Base-by-base conservation (phyloP, 169 alveolate genomes). In the Blepharisma undulans region DNA sequence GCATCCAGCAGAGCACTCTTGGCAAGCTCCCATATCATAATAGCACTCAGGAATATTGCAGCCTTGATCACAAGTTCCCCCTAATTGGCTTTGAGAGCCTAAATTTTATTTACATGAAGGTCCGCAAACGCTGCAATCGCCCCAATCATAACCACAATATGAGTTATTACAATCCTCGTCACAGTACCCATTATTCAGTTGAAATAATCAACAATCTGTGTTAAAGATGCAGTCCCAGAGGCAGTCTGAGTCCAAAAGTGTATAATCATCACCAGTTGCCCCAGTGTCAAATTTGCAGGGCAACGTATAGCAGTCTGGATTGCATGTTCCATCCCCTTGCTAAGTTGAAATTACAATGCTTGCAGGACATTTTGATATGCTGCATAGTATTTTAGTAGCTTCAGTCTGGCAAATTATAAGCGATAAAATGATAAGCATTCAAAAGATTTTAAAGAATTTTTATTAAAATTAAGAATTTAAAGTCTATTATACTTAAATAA, bases 11-110 rank as follows among this genome's bases (percentile, higher is more conserved):
- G 80, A 25, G 80, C 80, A 74, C 16, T 74, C 36, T 74, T 74
- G 12, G 60, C 89, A 84, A 60, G 34, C 89, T 22, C 77, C 77
- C 27, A 76, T 76, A 36, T 84, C 89, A 5, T 21, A 25, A 25
- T 60, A 33, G 60, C 89, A 84, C 30, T 84, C 78, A 22, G 74
- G 79, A 36, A 60, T 36, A 76, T 84, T 84, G 21, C 89, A 84
- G 27, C 60, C 77, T 84, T 48, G 36, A 3, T 84, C 22, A 8
- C 89, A 84, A 48, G 30, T 84, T 29, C 89, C 89, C 8, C 60
- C 77, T 48, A 48, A 48, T 48, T 48, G 66, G 66, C 0, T 18
- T 48, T 48, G 2, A 48, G 66, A 0, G 10, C 66, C 66, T 48
- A 48, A 48, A 48, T 48, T 1, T 48, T 48, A 48, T 48, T 48